A percentile compares a stretch with the other conserved stretches of the same genome.
Conservation (phyloP, 768 basidiomycete species). For the Leccinum aurantiacum region DNA sequence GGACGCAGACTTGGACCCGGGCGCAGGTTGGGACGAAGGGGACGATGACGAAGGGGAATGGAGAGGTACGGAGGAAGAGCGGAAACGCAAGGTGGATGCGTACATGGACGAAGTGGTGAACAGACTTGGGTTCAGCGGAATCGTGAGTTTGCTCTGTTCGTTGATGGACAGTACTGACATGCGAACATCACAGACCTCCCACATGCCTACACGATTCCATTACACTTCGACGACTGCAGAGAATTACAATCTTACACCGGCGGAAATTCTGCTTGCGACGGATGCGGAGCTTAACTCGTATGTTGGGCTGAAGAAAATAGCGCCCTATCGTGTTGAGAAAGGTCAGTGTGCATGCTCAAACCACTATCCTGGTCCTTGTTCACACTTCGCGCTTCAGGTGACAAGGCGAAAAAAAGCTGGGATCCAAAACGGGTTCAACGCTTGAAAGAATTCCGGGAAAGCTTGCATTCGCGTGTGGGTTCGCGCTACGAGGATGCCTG, state of each 20-base stretch:
- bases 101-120: slow-evolving; percentile 91
- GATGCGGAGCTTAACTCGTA: slow-evolving; percentile 93
- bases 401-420: slow-evolving; percentile 44
- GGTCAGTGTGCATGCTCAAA: slow-evolving; percentile 17
- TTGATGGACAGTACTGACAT: background rate
- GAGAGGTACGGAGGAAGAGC: slow-evolving; percentile 89
- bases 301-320: slow-evolving; percentile 85
- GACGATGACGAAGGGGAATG: slow-evolving; percentile 60
- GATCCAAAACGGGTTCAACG: slow-evolving; percentile 62
- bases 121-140: slow-evolving; percentile 87
- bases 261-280: slow-evolving; percentile 87
- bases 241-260: slow-evolving; percentile 69
- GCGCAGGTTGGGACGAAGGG: slow-evolving; percentile 31
- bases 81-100: slow-evolving; percentile 76
- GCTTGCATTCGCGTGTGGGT: slow-evolving; percentile 46
- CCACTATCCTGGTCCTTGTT: background rate
- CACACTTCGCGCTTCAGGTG: slow-evolving; percentile 10
- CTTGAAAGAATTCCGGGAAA: slow-evolving; percentile 70
- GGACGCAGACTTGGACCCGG: slow-evolving; percentile 60
- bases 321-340: slow-evolving; percentile 76
- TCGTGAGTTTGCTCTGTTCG: slow-evolving; percentile 52
- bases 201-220: slow-evolving; percentile 89
- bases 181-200: slow-evolving; percentile 64
- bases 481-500: slow-evolving; percentile 19
- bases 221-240: slow-evolving; percentile 71